Conservation (phyloP, 2,329 filamentous ascomycete species). For the Cryoendolithus antarcticus region DNA sequence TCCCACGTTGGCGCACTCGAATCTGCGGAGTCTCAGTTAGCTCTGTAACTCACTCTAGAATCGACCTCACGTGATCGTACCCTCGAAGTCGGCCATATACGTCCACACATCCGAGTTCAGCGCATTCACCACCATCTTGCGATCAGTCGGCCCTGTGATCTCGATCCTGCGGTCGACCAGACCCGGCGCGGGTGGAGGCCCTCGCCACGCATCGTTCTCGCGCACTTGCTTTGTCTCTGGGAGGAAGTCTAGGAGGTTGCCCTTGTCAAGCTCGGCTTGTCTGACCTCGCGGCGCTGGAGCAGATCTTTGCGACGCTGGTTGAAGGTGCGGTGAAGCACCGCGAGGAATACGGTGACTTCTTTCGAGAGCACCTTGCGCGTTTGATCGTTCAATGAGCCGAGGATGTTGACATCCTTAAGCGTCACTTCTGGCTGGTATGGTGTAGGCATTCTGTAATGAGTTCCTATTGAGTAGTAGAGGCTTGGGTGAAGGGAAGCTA, state of each 20-base stretch:
- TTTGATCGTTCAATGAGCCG: slow-evolving; percentile 62
- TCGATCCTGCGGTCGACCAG: slow-evolving; percentile 88
- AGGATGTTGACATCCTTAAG: slow-evolving; percentile 82
- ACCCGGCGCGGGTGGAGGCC: slow-evolving; percentile 79
- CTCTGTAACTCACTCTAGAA: too few species aligned
- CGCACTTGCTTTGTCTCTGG: slow-evolving; percentile 92
- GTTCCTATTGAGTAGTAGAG: too few species aligned
- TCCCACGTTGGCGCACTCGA: slow-evolving; percentile 95
- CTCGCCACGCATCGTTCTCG: slow-evolving; percentile 87
- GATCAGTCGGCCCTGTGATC: slow-evolving; percentile 92
- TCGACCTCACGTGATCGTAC: slow-evolving; percentile 32
- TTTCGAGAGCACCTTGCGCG: slow-evolving; percentile 84
- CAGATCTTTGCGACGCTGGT: slow-evolving; percentile 73
- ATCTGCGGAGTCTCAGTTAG: slow-evolving; percentile 41
- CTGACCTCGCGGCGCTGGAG: slow-evolving; percentile 75
- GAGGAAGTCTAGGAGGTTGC: slow-evolving; percentile 80
- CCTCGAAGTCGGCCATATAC: slow-evolving; percentile 99
- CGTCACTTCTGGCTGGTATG: slow-evolving; percentile 45
- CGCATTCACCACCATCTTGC: slow-evolving; percentile 98
- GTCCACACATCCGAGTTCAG: slow-evolving; percentile 94
- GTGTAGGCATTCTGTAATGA: slow-evolving; percentile 7
- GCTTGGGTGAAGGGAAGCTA: not conserved
- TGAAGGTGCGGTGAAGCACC: slow-evolving; percentile 90
- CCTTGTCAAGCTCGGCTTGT: slow-evolving; percentile 87
- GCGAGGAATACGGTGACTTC: slow-evolving; percentile 85